Evolutionary conservation across 164 flowering plant species (phyloP).

Genomic region (Sextonia rubra): DNA sequence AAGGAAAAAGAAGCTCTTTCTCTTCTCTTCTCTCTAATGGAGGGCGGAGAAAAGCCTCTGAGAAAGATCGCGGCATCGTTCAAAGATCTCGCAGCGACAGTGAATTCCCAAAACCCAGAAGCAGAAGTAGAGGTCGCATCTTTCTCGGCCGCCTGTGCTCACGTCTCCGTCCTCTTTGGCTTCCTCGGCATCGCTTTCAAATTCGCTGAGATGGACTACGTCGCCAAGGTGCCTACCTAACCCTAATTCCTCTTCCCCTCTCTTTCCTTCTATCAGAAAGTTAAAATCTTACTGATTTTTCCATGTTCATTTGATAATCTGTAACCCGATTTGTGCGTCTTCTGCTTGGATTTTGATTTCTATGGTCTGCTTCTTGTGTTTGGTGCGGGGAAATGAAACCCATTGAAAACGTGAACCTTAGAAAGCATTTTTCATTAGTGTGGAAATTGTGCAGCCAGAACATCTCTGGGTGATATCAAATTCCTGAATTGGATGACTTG

Average conservation of each 20-base stretch:
- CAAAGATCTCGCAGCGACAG: slow-evolving; percentile 42
- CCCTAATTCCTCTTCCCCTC: background rate
- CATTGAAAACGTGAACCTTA: no score
- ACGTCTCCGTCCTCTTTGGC: slow-evolving; percentile 88
- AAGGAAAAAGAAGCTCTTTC: background rate
- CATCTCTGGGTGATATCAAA: no score
- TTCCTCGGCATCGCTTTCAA: slow-evolving; percentile 92
- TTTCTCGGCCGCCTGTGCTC: slow-evolving; percentile 79
- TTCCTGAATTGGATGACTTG: no score
- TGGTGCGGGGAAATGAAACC: no score
- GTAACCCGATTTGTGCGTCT: no score
- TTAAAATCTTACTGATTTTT: background rate
- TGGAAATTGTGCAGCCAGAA: no score
- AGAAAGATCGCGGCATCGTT: slow-evolving; percentile 53
- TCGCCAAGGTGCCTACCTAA: slow-evolving; percentile 58
- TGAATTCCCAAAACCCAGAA: slow-evolving; percentile 29
- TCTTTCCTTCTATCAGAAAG: background rate
- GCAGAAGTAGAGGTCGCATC: slow-evolving; percentile 50
- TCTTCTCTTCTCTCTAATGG: slow-evolving; percentile 25
- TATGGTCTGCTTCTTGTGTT: no score
- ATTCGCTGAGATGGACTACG: slow-evolving; percentile 94
- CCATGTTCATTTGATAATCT: no score
- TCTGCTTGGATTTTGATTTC: no score
- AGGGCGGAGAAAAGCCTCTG: slow-evolving; percentile 45
- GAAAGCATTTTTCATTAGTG: no score